Evolutionary conservation across 257 asterid species (phyloP), one percentile per base, ranked within the genome.

Genomic region (Solanum sejunctum): DNA sequence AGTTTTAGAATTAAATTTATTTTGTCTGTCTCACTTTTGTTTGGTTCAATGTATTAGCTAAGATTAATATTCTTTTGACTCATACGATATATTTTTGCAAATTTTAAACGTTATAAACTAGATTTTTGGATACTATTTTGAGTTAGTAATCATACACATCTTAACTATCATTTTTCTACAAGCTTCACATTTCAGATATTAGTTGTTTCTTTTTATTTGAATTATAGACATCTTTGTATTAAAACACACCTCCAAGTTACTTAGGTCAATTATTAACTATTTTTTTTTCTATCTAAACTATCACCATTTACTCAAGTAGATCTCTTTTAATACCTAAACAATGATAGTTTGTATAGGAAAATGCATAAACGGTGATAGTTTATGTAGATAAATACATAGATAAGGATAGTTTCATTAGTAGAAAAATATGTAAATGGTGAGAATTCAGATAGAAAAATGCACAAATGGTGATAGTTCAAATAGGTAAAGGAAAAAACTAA

Each of bases 401-500:
- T 36, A 6, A 4, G 4, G 39, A 4, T 36, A 36, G 39, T 4
- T 36, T 4, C 3, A 36, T 36, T 36, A 36, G 39, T 36, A 4
- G 4, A 4, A 36, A 36, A 36, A 36, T 4, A 6, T 36, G 39
- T 36, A 36, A 4, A 36, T 36, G 5, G 6, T 36, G 39, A 36
- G 39, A 36, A 4, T 57, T 57, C 2, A 57, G 3, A 4, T 60
- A 26, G 8, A 5, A n/a, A n/a, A 4, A 60, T 60, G 67, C 4
- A 61, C 11, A 61, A 16, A 61, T 23, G 4, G 9, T 21, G 16
- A 61, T 21, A 61, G 0, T 11, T 26, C 17, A 21, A 9, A 5
- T 11, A 21, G 2, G 6, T 21, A 5, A 61, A 10, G 0, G 0
- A n/a, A 41, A 41, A 1, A 41, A 41, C 1, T 41, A 1, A n/a